A percentile compares a stretch with the other conserved stretches of the same genome.
Conservation (phyloP, 1,284 basidiomycete genomes). For the Malassezia vespertilionis region DNA sequence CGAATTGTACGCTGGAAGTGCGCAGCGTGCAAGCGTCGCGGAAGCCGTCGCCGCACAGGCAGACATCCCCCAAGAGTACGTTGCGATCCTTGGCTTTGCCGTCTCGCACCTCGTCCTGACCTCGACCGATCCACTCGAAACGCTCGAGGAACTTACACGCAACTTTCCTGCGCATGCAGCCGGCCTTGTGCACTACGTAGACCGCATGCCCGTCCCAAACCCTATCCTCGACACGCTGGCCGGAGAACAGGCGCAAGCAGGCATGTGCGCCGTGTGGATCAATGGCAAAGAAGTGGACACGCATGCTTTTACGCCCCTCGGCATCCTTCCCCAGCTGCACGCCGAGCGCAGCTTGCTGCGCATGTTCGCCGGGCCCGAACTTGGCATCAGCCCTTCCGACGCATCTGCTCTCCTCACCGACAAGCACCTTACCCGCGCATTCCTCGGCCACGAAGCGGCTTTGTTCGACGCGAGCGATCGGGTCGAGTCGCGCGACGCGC, state of each 20-base stretch:
- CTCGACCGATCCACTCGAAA: conserved; percentile 33
- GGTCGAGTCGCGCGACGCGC: conserved; percentile 18
- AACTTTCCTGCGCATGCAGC: conserved; percentile 36
- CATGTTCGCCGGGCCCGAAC: conserved; percentile 52
- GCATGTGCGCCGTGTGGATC: conserved; percentile 34
- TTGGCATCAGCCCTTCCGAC: conserved; percentile 58
- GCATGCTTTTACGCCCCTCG: conserved; percentile 23
- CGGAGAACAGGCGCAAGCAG: conserved; percentile 13
- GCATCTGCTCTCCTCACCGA: conserved; percentile 58
- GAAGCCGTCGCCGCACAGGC: conserved; percentile 1
- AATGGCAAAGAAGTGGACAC: conserved; percentile 26
- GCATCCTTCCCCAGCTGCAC: conserved; percentile 50
- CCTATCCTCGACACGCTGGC: conserved; percentile 21
- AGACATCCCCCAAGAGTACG: conserved; percentile 18
- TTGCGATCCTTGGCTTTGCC: conserved; percentile 22
- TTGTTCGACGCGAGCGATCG: conserved; percentile 42
- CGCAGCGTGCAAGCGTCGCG: not conserved
- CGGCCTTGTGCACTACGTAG: conserved; percentile 23
- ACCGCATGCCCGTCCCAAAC: conserved; percentile 9
- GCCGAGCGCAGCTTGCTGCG: conserved; percentile 62
- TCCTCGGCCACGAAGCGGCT: conserved; percentile 11
- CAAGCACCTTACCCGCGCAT: conserved; percentile 20
- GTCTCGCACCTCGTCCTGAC: conserved; percentile 25
- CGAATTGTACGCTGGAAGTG: not conserved
- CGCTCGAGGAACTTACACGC: conserved; percentile 31